Conservation (phyloP, 768 basidiomycete species). For the Russula dissimulans region DNA sequence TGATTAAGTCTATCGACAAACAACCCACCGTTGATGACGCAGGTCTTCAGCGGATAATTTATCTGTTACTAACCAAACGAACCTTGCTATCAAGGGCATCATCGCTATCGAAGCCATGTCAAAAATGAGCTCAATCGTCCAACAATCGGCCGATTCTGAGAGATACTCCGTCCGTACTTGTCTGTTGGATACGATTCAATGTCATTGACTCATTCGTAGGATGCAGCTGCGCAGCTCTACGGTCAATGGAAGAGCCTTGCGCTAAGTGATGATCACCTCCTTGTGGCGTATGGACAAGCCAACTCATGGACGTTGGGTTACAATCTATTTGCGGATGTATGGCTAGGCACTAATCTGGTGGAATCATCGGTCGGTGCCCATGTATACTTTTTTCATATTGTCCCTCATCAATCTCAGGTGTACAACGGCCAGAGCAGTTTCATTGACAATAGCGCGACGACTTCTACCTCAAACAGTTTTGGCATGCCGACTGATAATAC, state of each 20-base stretch:
- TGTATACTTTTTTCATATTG: not conserved
- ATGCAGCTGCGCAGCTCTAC: not conserved
- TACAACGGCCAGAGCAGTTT: conserved; percentile 4
- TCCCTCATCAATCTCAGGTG: conserved; percentile 6
- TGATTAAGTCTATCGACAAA: conserved; percentile 36
- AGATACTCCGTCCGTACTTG: conserved; percentile 23
- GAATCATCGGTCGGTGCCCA: conserved; percentile 13
- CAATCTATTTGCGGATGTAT: conserved; percentile 53
- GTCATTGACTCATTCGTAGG: not conserved
- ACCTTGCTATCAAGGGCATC: conserved; percentile 64
- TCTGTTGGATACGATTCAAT: not conserved
- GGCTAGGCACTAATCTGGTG: conserved; percentile 47
- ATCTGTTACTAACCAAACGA: conserved; percentile 46
- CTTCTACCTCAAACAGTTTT: not conserved
- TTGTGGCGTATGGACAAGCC: conserved; percentile 1
- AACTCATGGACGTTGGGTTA: conserved; percentile 51
- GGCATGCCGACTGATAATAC: conserved; percentile 10
- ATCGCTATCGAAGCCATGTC: conserved; percentile 58
- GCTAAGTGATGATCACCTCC: conserved; percentile 1
- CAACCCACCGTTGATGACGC: conserved; percentile 21
- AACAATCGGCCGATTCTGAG: conserved; percentile 13
- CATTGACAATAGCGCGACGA: not conserved
- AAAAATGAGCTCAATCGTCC: conserved; percentile 34
- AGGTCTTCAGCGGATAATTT: conserved; percentile 11
- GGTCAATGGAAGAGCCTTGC: conserved; percentile 9